Evolutionary conservation across 2,329 filamentous ascomycete genomes (phyloP).

Genomic region (Teratosphaeria nubilosa): DNA sequence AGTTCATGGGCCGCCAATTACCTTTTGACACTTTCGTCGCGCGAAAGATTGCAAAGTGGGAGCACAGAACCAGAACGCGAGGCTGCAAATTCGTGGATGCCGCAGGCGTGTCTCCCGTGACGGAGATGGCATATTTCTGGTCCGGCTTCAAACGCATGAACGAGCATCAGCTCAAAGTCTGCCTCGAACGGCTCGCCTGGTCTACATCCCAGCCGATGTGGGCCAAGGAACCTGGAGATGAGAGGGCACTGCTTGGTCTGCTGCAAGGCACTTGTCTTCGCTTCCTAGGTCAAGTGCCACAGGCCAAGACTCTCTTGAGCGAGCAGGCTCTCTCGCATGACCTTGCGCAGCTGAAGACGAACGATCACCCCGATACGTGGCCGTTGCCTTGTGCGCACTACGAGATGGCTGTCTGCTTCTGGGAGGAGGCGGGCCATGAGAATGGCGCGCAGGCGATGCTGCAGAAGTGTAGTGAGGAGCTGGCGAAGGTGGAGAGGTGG

Average conservation of each 20-base stretch:
- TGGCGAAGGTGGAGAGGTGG: constrained; percentile 61
- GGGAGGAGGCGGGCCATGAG: constrained; percentile 51
- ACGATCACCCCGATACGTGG: constrained; percentile 55
- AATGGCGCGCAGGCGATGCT: constrained; percentile 37
- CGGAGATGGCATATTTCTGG: constrained; percentile 94
- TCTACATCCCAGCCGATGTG: constrained; percentile 50
- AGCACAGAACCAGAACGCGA: constrained; percentile 59
- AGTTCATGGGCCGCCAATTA: constrained; percentile 78
- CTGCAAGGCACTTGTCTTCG: constrained; percentile 57
- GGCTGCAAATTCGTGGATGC: constrained; percentile 65
- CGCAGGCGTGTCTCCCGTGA: constrained; percentile 66
- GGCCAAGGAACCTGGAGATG: constrained; percentile 46
- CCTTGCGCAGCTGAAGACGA: constrained; percentile 40
- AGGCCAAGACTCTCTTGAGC: constrained; percentile 56
- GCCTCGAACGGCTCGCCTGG: constrained; percentile 56
- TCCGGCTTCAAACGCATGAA: constrained; percentile 78
- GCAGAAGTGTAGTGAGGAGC: constrained; percentile 51
- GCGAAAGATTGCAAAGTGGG: constrained; percentile 82
- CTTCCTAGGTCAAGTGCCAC: constrained; percentile 44
- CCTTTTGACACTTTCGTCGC: constrained; percentile 81
- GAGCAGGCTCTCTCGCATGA: constrained; percentile 53
- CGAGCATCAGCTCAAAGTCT: constrained; percentile 51
- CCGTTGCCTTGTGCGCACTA: constrained; percentile 67
- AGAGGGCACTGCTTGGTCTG: constrained; percentile 55
- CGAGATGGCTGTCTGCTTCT: constrained; percentile 73